Evolutionary conservation across 2,329 filamentous ascomycete species (phyloP).

Genomic region (Anthostomella pinea): DNA sequence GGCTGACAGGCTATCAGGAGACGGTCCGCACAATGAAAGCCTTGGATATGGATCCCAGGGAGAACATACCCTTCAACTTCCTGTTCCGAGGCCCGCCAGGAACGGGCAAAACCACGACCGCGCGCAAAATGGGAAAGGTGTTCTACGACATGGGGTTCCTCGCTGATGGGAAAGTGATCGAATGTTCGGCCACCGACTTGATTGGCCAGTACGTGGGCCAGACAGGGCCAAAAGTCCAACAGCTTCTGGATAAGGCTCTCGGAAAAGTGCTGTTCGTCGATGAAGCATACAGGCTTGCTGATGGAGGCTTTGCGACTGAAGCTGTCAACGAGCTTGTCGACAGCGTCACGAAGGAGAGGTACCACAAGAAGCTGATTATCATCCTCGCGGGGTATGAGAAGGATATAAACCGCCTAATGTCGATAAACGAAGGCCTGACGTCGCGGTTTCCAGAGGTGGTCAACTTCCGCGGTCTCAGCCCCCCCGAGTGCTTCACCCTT

Average conservation of each 20-base stretch:
- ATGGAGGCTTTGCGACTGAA: slow-evolving; percentile 54
- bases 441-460: slow-evolving; percentile 63
- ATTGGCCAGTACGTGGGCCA: slow-evolving; percentile 64
- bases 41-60: slow-evolving; percentile 45
- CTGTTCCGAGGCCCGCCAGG: slow-evolving; percentile 58
- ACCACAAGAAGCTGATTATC: slow-evolving; percentile 57
- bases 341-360: slow-evolving; percentile 52
- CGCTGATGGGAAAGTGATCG: slow-evolving; percentile 54
- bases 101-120: slow-evolving; percentile 64
- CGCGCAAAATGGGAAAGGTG: slow-evolving; percentile 70
- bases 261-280: slow-evolving; percentile 70
- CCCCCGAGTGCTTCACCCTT: too few relatives aligned
- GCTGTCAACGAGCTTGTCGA: slow-evolving; percentile 53
- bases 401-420: slow-evolving; percentile 63
- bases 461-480: too few relatives aligned
- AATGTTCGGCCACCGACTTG: slow-evolving; percentile 66
- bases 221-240: slow-evolving; percentile 55
- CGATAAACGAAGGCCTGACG: slow-evolving; percentile 58
- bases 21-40: slow-evolving; percentile 43
- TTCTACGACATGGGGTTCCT: slow-evolving; percentile 75
- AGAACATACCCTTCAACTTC: slow-evolving; percentile 55
- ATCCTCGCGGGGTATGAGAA: slow-evolving; percentile 67
- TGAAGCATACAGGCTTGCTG: slow-evolving; percentile 64
- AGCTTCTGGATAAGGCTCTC: slow-evolving; percentile 50
- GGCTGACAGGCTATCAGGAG: slow-evolving; percentile 49